Conservation (phyloP, 257 asterid genomes). For the Nyctanthes arbortristis region DNA sequence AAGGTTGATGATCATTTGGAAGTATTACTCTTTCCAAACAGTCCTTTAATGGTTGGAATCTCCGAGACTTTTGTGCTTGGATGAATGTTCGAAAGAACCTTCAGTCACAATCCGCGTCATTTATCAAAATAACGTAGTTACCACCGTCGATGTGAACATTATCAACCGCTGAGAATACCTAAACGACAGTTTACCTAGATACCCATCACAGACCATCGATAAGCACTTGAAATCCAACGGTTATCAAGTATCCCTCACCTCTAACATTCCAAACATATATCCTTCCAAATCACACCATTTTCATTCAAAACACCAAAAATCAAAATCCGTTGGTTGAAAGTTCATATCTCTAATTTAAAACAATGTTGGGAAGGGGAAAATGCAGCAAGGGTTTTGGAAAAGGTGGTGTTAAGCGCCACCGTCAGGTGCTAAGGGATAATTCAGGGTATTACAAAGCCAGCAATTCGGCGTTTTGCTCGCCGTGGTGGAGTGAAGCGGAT, state of each 20-base stretch:
- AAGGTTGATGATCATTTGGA: too few relatives aligned
- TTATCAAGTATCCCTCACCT: neutral
- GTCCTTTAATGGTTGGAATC: too few relatives aligned
- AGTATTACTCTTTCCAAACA: too few relatives aligned
- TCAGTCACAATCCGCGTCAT: neutral
- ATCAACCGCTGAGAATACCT: neutral
- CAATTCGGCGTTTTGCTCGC: conserved; percentile 39
- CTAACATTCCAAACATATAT: neutral
- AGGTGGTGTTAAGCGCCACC: conserved; percentile 47
- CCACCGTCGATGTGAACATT: neutral
- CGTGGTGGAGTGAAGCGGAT: conserved; percentile 45
- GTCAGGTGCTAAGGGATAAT: conserved; percentile 40
- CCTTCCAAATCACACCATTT: neutral
- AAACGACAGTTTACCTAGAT: conserved; percentile 18
- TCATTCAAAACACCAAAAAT: neutral
- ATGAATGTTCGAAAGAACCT: neutral
- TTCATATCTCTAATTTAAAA: neutral
- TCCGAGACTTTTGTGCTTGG: neutral
- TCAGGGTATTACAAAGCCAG: conserved; percentile 43
- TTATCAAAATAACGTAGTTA: neutral
- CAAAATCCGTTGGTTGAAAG: neutral
- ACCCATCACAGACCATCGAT: conserved; percentile 16
- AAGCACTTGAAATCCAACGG: conserved; percentile 16
- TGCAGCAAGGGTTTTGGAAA: conserved; percentile 41
- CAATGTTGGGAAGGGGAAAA: conserved; percentile 41